Evolutionary conservation across 306 rosid species (phyloP), one percentile per base, ranked within the genome.

Genomic region (Spatholobus suberectus): DNA sequence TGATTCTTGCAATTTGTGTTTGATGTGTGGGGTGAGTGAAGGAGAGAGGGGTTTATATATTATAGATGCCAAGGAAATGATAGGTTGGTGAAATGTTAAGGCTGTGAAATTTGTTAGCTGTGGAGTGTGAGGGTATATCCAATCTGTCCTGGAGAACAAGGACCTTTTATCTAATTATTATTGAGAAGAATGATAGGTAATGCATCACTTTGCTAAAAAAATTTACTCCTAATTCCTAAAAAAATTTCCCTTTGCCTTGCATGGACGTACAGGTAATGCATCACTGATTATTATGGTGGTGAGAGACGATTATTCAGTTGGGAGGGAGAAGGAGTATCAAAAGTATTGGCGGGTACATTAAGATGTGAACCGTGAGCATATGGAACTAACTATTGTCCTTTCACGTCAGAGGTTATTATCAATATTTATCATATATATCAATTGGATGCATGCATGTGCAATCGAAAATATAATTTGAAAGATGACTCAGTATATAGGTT

Each of bases 41-140:
- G 23, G 5, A 11, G 61, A 21, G 59, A 26, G 68, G 34, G n/a
- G n/a, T n/a, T 75, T 43, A 15, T 65, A 81, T 70, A 72, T 67
- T 54, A 76, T 70, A 72, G 73, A 70, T 35, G 73, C 38, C 6
- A 63, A 63, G 55, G 58, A 35, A 54, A 73, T 65, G 73, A 77
- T 46, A 8, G 43, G 58, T 78, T 23, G 86, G 78, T 81, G 77
- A 57, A 83, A 76, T 59, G 57, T 76, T 55, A 43, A 15, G 62
- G 41, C 27, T 82, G 59, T 82, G 66, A 27, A 70, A 67, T 68
- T 17, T 76, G 41, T 17, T 21, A 21, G 73, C 8, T 69, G 83
- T 70, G 85, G n/a, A 21, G 4, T 72, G 47, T 55, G 62, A 57
- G 70, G 65, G 10, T 72, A 17, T 70, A 59, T 58, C 74, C 23